These are phyloP conservation scores for Cyclotella atomus DNA, from an alignment of 108 stramenopile species.

Conservation along the genomic window DNA sequence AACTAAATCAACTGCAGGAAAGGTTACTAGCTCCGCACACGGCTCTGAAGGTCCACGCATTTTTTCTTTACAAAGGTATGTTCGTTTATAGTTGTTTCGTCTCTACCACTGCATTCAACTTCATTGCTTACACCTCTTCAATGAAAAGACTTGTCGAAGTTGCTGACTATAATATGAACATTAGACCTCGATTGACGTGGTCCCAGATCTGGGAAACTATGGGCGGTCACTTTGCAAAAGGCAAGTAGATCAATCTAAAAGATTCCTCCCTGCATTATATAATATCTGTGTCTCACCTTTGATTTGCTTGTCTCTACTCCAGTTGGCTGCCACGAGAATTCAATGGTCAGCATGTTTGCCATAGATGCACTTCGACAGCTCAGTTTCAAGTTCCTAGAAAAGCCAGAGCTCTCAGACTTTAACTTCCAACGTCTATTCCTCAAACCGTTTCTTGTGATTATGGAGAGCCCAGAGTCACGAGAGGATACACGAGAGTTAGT, in stretches of 20 bases:
- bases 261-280: neutral
- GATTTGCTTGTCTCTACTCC: neutral
- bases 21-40: constrained; percentile 52
- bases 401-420: constrained; percentile 96
- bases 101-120: too few species aligned
- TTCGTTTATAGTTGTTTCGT: too few species aligned
- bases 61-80: constrained; percentile 87
- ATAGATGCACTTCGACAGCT: constrained; percentile 98
- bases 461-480: constrained; percentile 69
- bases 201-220: constrained; percentile 95
- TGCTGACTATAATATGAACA: constrained; percentile 98
- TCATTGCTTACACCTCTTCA: neutral
- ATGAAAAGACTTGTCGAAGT: constrained; percentile 91
- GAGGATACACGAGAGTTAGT: constrained; percentile 83
- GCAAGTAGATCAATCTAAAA: neutral
- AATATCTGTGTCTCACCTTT: neutral
- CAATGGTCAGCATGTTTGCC: constrained; percentile 94
- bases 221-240: constrained; percentile 87
- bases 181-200: constrained; percentile 94
- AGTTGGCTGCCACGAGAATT: constrained; percentile 92
- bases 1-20: constrained; percentile 9
- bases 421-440: constrained; percentile 98
- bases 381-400: constrained; percentile 97
- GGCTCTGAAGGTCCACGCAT: constrained; percentile 85
- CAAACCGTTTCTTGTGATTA: constrained; percentile 87